Evolutionary conservation across 1,284 basidiomycete species (phyloP).

Genomic region (Sanguinoderma infundibulare): DNA sequence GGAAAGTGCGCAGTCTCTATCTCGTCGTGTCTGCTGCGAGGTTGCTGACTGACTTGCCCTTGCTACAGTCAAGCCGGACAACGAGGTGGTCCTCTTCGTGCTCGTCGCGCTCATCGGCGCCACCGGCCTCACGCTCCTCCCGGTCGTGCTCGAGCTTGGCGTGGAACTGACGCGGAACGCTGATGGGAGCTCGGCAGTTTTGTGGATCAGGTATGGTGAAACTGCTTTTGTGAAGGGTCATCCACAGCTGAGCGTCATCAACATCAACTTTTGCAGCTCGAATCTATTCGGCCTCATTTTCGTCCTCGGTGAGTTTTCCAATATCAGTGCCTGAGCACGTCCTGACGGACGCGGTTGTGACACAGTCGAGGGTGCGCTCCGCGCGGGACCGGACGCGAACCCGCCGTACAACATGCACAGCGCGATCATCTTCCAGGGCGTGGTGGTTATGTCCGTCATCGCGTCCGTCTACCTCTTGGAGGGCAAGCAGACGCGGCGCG

Average conservation of each 20-base stretch:
- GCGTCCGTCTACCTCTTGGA: slow-evolving; percentile 50
- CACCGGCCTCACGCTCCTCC: slow-evolving; percentile 68
- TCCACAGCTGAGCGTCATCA: not conserved
- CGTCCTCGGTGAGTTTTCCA: slow-evolving; percentile 57
- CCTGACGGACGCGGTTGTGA: not conserved
- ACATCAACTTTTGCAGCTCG: slow-evolving; percentile 44
- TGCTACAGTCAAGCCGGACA: slow-evolving; percentile 58
- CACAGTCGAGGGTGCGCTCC: slow-evolving; percentile 65
- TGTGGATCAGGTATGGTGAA: slow-evolving; percentile 74
- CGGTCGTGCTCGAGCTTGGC: slow-evolving; percentile 74
- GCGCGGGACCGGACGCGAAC: slow-evolving; percentile 56
- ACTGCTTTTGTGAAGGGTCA: too few species aligned
- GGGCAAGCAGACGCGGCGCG: slow-evolving; percentile 64
- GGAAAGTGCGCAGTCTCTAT: slow-evolving; percentile 57
- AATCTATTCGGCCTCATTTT: slow-evolving; percentile 70
- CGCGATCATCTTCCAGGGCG: slow-evolving; percentile 66
- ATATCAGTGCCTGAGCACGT: slow-evolving; percentile 42
- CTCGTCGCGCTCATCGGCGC: slow-evolving; percentile 72
- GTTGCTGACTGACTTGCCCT: not conserved
- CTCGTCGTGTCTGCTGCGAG: slow-evolving; percentile 1
- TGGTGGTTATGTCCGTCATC: slow-evolving; percentile 45
- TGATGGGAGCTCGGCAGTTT: slow-evolving; percentile 71
- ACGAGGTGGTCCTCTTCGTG: slow-evolving; percentile 61
- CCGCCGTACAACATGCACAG: slow-evolving; percentile 74
- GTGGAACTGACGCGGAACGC: slow-evolving; percentile 80